Evolutionary conservation across 2,329 filamentous ascomycete species (phyloP).

Genomic region (Microsporum audouinii): DNA sequence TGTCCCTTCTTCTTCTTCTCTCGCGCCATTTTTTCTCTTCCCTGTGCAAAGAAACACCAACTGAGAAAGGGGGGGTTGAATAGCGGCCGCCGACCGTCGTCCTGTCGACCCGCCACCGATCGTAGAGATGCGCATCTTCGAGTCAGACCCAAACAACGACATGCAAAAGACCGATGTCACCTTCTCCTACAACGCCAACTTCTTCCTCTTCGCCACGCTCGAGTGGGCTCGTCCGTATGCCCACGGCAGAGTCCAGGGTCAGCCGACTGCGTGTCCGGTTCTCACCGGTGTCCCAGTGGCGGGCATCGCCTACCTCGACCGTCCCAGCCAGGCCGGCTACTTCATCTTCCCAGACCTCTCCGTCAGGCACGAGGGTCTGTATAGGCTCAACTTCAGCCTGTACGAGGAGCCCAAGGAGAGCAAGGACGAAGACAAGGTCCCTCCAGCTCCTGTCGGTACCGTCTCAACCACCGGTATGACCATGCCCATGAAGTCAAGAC

Average conservation of each 20-base stretch:
- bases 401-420: conserved; percentile 87
- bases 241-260: conserved; percentile 60
- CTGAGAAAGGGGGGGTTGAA: background rate
- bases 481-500: conserved; percentile 28
- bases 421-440: conserved; percentile 58
- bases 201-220: conserved; percentile 90
- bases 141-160: conserved; percentile 46
- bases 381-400: conserved; percentile 80
- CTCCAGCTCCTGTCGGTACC: conserved; percentile 27
- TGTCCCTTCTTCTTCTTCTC: background rate
- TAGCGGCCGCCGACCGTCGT: conserved; percentile 74
- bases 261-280: conserved; percentile 62
- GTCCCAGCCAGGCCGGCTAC: conserved; percentile 68
- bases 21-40: background rate
- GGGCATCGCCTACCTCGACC: conserved; percentile 90
- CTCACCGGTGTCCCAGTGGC: conserved; percentile 90
- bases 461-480: background rate
- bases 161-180: conserved; percentile 60
- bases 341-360: conserved; percentile 97
- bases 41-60: background rate
- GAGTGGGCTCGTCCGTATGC: conserved; percentile 76
- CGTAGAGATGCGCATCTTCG: conserved; percentile 76
- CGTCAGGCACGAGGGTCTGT: conserved; percentile 87
- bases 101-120: conserved; percentile 93
- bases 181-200: conserved; percentile 88